Evolutionary conservation across 768 basidiomycete species (phyloP), one percentile per base, ranked within the genome.

Genomic region (Sistotremastrum suecicum): DNA sequence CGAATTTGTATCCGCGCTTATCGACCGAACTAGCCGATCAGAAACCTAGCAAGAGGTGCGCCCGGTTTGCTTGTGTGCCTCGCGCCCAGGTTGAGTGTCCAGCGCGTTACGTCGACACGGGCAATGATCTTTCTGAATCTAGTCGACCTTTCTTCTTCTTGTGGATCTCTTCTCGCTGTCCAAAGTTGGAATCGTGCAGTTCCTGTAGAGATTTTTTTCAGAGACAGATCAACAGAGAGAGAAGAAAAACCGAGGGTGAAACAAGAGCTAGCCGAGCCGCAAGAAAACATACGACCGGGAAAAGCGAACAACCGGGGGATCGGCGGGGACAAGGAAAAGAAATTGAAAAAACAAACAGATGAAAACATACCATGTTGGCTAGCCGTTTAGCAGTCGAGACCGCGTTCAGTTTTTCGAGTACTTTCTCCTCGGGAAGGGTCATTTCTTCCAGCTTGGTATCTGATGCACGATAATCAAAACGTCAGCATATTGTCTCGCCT

Each of bases 301-400:
- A 20, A 20, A 20, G 20, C 20, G 20, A 20, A 20, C 20, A 20
- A 20, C 20, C 20, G 20, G 20, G 20, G 20, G 20, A 20, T 20
- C 20, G 20, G 20, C 20, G 20, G 20, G 20, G 20, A 20, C 20
- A 20, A 20, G 20, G 20, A 20, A 20, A 20, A 20, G 1, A 20
- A 20, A 20, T 20, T 20, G 20, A 20, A 20, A 20, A 20, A 20
- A 3, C 30, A 47, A n/a, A 36, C 6, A 42, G 10, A 10, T 33
- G 6, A 30, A 42, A 10, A 20, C 20, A 20, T 20, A 89, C 91
- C 90, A 97, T 94, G 46, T 81, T 87, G 1, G 95, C 94, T 40
- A 94, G 63, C 31, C 95, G 76, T 60, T 95, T 91, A 2, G 92
- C 94, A 0, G 83, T 86, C 6, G 85, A 86, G n/a, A 99, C 91